Percentiles rank a stretch among this genome's conserved stretches.
Conservation (phyloP, 768 basidiomycete genomes). For the Pleurotus citrinopileatus region DNA sequence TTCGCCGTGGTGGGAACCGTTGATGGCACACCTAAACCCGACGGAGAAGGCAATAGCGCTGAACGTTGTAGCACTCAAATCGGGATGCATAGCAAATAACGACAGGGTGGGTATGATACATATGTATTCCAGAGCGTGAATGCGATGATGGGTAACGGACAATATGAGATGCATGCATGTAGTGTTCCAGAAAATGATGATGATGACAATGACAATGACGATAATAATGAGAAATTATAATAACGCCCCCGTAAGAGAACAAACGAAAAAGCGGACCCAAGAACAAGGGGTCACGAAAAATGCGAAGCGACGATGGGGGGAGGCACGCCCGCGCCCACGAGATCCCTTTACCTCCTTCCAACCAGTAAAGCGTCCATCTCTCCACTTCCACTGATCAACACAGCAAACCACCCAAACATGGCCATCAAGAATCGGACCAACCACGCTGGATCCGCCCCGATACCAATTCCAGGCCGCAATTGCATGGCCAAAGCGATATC, state of each 20-base stretch:
- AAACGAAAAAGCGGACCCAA: background rate
- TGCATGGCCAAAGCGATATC: slow-evolving; percentile 80
- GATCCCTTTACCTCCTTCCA: slow-evolving; percentile 3
- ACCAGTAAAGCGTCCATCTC: slow-evolving; percentile 13
- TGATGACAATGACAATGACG: slow-evolving; percentile 4
- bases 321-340: no score
- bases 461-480: slow-evolving; percentile 66
- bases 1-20: no score
- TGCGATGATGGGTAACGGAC: background rate
- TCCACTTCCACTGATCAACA: slow-evolving; percentile 44
- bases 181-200: slow-evolving; percentile 4
- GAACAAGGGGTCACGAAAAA: background rate
- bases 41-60: no score
- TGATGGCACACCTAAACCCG: background rate
- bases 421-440: slow-evolving; percentile 78
- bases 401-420: slow-evolving; percentile 75
- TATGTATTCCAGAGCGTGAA: slow-evolving; percentile 3
- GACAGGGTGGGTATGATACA: slow-evolving; percentile 8
- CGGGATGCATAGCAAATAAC: slow-evolving; percentile 1
- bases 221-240: background rate
- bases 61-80: no score
- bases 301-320: background rate
- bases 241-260: background rate
- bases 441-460: slow-evolving; percentile 75
- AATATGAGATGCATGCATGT: background rate